phyloP scores from a whole-genome alignment of 2,329 filamentous ascomycete species.

The Ophiostoma sp. region DNA sequence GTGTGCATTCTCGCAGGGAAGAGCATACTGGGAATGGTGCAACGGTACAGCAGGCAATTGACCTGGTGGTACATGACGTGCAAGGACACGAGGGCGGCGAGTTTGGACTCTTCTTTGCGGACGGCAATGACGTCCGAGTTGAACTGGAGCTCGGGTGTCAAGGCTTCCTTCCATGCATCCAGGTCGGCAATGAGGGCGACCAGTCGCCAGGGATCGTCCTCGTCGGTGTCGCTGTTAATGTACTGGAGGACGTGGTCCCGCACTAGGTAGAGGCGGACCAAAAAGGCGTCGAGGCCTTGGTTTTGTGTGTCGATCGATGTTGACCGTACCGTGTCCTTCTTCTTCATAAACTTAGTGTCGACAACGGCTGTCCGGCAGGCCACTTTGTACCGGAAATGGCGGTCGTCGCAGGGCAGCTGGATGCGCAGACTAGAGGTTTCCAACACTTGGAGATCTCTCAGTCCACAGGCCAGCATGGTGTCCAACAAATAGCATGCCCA shows the following conservation, averaged over 20 bases:
- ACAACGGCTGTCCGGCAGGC: background rate
- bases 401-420: slow-evolving; percentile 21
- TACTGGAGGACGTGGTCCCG: slow-evolving; percentile 19
- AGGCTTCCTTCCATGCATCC: slow-evolving; percentile 10
- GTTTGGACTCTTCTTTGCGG: slow-evolving; percentile 6
- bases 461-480: background rate
- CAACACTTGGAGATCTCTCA: slow-evolving; percentile 6
- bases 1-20: slow-evolving; percentile 6
- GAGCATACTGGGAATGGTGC: slow-evolving; percentile 19
- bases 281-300: slow-evolving; percentile 1
- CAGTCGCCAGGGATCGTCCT: slow-evolving; percentile 17
- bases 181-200: slow-evolving; percentile 10
- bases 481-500: slow-evolving; percentile 24
- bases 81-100: slow-evolving; percentile 9
- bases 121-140: slow-evolving; percentile 20
- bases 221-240: slow-evolving; percentile 18
- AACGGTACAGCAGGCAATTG: slow-evolving; percentile 19
- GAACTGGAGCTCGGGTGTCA: slow-evolving; percentile 20
- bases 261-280: slow-evolving; percentile 3
- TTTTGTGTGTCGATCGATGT: background rate
- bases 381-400: slow-evolving; percentile 17
- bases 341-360: background rate
- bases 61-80: slow-evolving; percentile 21
- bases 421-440: slow-evolving; percentile 7
- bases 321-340: too few relatives aligned